phyloP scores from a whole-genome alignment of 192 early-diverging fungal species.

The Backusella mclennaniae region DNA sequence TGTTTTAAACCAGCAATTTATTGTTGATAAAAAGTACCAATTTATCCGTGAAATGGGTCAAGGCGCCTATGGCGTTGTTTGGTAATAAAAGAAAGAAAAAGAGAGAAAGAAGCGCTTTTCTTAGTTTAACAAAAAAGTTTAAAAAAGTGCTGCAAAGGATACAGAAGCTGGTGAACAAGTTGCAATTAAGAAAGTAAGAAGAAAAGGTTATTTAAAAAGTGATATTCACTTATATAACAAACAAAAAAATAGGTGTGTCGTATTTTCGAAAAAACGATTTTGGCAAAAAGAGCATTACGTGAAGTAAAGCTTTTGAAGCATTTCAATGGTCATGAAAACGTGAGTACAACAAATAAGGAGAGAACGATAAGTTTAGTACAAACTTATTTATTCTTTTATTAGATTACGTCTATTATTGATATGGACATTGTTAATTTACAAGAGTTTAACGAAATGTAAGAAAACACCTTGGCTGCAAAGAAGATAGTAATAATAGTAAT shows the following conservation, averaged over 20 bases:
- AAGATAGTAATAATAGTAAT: background rate
- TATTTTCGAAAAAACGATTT: slow-evolving; percentile 65
- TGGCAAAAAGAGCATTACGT: slow-evolving; percentile 68
- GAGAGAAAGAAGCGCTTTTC: slow-evolving; percentile 2
- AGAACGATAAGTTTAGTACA: background rate
- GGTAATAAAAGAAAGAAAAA: slow-evolving; percentile 15
- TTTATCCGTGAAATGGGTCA: slow-evolving; percentile 84
- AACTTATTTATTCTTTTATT: background rate
- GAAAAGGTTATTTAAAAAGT: background rate
- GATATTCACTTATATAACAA: background rate
- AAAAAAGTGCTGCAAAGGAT: slow-evolving; percentile 43
- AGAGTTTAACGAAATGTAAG: slow-evolving; percentile 90
- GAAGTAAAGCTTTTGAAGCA: slow-evolving; percentile 73
- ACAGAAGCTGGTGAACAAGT: slow-evolving; percentile 41
- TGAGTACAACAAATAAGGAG: slow-evolving; percentile 28
- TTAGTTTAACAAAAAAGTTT: slow-evolving; percentile 8
- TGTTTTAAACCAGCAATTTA: slow-evolving; percentile 40
- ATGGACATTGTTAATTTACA: slow-evolving; percentile 85
- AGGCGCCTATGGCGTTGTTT: slow-evolving; percentile 79
- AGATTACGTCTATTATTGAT: slow-evolving; percentile 62
- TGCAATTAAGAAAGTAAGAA: slow-evolving; percentile 69
- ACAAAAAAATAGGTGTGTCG: slow-evolving; percentile 29
- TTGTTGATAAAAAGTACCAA: slow-evolving; percentile 59
- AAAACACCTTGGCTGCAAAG: slow-evolving; percentile 1
- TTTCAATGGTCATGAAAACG: slow-evolving; percentile 75